A percentile compares a stretch with the other conserved stretches of the same genome.
Evolutionary conservation across 352 stramenopile genomes (phyloP).

Genomic region (Phytophthora citrophthora): DNA sequence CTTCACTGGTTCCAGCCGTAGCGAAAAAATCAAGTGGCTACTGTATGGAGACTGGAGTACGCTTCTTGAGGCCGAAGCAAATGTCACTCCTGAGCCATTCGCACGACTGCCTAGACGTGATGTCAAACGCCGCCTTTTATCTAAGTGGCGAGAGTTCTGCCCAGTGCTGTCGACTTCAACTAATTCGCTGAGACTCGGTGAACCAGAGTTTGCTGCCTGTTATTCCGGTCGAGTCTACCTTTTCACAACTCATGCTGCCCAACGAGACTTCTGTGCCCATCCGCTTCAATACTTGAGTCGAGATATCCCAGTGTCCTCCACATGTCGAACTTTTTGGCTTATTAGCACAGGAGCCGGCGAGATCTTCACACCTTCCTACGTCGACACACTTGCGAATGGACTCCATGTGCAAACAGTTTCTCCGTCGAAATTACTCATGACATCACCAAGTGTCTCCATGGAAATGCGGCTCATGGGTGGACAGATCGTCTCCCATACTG

Average conservation of each 20-base stretch:
- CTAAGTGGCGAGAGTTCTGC: slow-evolving; percentile 73
- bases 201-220: slow-evolving; percentile 46
- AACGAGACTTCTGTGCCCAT: slow-evolving; percentile 45
- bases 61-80: slow-evolving; percentile 20
- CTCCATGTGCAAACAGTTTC: slow-evolving; percentile 32
- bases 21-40: slow-evolving; percentile 67
- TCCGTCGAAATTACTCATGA: slow-evolving; percentile 35
- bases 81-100: slow-evolving; percentile 4
- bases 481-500: slow-evolving; percentile 28
- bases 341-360: slow-evolving; percentile 25
- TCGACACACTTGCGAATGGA: slow-evolving; percentile 24
- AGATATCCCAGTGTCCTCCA: slow-evolving; percentile 29
- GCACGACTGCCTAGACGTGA: slow-evolving; percentile 32
- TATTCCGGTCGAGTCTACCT: slow-evolving; percentile 66
- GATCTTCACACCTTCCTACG: slow-evolving; percentile 21
- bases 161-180: slow-evolving; percentile 45
- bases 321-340: slow-evolving; percentile 50
- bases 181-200: slow-evolving; percentile 36
- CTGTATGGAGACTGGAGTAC: slow-evolving; percentile 64
- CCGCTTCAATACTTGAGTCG: slow-evolving; percentile 56
- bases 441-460: slow-evolving; percentile 34
- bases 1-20: slow-evolving; percentile 33
- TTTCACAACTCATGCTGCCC: slow-evolving; percentile 38
- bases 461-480: slow-evolving; percentile 51
- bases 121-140: slow-evolving; percentile 34